Base-by-base conservation (phyloP, 2,329 filamentous ascomycete genomes). In the Lachnellula arida region DNA sequence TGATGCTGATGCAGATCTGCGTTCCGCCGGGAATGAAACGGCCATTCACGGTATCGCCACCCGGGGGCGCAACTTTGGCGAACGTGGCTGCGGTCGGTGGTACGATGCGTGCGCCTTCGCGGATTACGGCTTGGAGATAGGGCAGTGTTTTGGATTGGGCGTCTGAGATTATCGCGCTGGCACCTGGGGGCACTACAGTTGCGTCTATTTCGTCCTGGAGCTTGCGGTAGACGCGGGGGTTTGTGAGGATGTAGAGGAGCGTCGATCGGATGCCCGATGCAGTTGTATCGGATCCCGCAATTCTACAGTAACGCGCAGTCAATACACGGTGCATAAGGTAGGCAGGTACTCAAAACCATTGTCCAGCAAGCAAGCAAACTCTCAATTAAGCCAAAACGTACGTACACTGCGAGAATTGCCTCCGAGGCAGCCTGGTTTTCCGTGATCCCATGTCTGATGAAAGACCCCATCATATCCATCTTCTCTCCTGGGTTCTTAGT, bases 211-310 rank as follows among this genome's bases (percentile, higher is more conserved):
- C 63, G 6, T 46, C 39, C 19, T 51, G 56, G 19, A 65, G 51
- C 17, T 52, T 58, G 7, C 43, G 19, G 39, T 56, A 53, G 9
- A 61, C 50, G 15, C 34, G 57, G 9, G 60, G 63, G 17, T 60
- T 60, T 19, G 58, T 61, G 17, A 62, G 46, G 14, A 64, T 53
- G 23, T 61, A 57, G 2, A 63, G 51, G 17, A 63, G 44, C 15
- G 58, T 64, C 6, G 57, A 53, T 8, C 63, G 76, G 15, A 85
- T 76, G 1, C 76, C 76, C 0, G 78, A 79, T 0, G 81, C 79
- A 0, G 81, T 82, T 0, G 80, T 83, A 59, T 85, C 82, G 0
- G 80, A 80, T 3, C 81, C 82, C 2, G 81, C 81, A 6, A 81
- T 71, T 46, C 54, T 54, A 25, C 9, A 34, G 2, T 6, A 22